These are phyloP conservation scores for Metarhizium brunneum DNA, from an alignment of 2,329 filamentous ascomycete genomes.

Conservation along the genomic window DNA sequence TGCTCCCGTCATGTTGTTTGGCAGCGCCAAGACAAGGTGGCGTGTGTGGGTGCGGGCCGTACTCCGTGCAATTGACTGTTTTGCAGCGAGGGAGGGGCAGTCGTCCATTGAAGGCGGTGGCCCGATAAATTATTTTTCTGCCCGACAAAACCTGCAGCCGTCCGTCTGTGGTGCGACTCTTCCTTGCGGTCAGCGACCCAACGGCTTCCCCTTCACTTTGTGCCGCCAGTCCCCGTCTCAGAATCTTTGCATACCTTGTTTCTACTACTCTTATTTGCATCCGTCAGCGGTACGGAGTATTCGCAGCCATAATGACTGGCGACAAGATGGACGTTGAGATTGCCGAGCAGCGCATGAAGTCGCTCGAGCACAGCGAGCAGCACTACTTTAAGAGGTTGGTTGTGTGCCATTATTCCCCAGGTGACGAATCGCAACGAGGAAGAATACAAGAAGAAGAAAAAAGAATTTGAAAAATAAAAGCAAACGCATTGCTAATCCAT, in stretches of 20 bases:
- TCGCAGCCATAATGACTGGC: constrained; percentile 31
- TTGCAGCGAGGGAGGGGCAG: too few relatives aligned
- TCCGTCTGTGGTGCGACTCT: constrained; percentile 1
- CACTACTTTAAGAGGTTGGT: constrained; percentile 96
- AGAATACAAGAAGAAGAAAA: too few relatives aligned
- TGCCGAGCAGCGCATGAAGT: constrained; percentile 55
- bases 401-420: not conserved
- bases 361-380: constrained; percentile 88
- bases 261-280: not conserved
- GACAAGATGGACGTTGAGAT: constrained; percentile 50
- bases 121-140: constrained; percentile 19
- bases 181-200: constrained; percentile 3
- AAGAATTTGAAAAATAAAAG: too few relatives aligned
- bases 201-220: not conserved
- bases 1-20: not conserved
- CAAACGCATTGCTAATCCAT: not conserved
- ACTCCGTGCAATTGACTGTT: too few relatives aligned
- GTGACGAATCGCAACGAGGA: not conserved
- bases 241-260: not conserved
- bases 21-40: not conserved
- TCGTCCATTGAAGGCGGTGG: constrained; percentile 16
- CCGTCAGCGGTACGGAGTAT: not conserved
- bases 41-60: not conserved
- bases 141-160: constrained; percentile 15
- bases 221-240: constrained; percentile 1